phyloP scores from a whole-genome alignment of 78 protist species.

The Dictyostelium intermedium region DNA sequence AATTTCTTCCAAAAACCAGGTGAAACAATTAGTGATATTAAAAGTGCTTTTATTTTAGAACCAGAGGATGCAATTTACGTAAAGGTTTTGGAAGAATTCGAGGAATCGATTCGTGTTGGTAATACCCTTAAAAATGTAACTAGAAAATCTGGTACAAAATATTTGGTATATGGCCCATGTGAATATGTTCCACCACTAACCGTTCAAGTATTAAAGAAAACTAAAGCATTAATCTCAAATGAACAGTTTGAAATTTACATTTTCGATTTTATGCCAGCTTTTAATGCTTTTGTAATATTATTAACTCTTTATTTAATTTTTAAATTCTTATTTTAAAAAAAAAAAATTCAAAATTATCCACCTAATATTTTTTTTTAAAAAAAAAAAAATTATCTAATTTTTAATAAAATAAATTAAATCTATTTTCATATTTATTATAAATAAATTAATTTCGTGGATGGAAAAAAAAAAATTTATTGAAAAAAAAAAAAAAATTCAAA shows the following conservation, averaged over 20 bases:
- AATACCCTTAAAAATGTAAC: not conserved
- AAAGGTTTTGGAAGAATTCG: constrained; percentile 24
- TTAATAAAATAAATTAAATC: too few species aligned
- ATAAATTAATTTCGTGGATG: too few species aligned
- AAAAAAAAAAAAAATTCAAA: too few species aligned
- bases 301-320: not conserved
- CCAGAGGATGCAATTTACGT: constrained; percentile 53
- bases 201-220: not conserved
- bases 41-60: not conserved
- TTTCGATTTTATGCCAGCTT: not conserved
- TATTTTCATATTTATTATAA: too few species aligned
- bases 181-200: not conserved
- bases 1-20: constrained; percentile 35
- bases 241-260: constrained; percentile 18
- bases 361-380: too few species aligned
- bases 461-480: not conserved
- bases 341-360: not conserved
- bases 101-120: not conserved
- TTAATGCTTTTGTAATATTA: not conserved
- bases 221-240: not conserved
- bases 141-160: constrained; percentile 36
- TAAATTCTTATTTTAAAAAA: not conserved
- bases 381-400: too few species aligned
- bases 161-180: constrained; percentile 40
- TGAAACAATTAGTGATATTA: not conserved